phyloP scores from a whole-genome alignment of 768 basidiomycete genomes.

The Leccinum truebloodii region DNA sequence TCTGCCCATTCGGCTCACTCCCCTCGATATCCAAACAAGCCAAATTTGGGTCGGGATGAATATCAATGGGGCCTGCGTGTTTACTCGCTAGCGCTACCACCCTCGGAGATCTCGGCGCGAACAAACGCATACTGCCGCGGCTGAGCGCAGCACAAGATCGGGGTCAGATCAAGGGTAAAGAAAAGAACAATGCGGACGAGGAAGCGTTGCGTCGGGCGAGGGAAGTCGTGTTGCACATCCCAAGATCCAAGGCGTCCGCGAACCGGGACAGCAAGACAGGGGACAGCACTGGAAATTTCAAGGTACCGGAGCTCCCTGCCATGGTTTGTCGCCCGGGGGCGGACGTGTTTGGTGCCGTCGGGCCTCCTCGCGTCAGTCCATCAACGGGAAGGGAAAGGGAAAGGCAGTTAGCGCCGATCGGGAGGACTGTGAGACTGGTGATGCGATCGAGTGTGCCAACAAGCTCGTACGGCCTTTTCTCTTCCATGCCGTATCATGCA shows the following conservation, averaged over 20 bases:
- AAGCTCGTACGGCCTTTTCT: conserved; percentile 50
- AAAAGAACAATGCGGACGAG: conserved; percentile 27
- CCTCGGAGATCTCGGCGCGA: conserved; percentile 20
- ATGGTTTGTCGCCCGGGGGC: conserved; percentile 26
- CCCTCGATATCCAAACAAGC: no score
- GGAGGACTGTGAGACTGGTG: conserved; percentile 13
- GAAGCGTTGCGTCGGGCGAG: conserved; percentile 35
- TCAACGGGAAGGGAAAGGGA: conserved; percentile 41
- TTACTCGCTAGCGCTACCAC: conserved; percentile 12
- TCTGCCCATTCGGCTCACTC: no score
- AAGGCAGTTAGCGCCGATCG: conserved; percentile 34
- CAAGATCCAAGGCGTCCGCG: conserved; percentile 24
- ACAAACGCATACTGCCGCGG: conserved; percentile 24
- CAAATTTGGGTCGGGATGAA: no score
- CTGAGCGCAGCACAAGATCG: conserved; percentile 3
- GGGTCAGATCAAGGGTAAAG: conserved; percentile 17
- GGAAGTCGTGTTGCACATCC: conserved; percentile 41
- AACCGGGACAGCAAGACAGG: conserved; percentile 9
- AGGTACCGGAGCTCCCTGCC: conserved; percentile 49
- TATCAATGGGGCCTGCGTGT: conserved; percentile 34
- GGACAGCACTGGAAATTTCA: conserved; percentile 34
- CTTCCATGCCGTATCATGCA: neutral
- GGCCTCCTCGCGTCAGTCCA: conserved; percentile 11
- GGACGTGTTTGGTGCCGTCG: conserved; percentile 33
- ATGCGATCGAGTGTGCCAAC: conserved; percentile 54